These are phyloP conservation scores for Avena eriantha DNA, from an alignment of 176 grass and related monocot genomes.

Conservation along the genomic window DNA sequence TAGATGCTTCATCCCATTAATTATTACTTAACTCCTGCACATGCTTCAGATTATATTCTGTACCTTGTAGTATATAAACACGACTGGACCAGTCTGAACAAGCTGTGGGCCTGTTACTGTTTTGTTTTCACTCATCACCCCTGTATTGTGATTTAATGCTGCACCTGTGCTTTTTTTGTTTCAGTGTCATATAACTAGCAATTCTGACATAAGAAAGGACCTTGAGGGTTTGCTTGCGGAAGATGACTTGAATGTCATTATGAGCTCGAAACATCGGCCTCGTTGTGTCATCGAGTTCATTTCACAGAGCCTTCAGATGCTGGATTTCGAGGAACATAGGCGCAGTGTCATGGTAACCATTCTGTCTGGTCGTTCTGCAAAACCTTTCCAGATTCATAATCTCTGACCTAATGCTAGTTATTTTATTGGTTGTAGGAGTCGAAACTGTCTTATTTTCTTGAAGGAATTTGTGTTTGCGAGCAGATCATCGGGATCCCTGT, in stretches of 20 bases:
- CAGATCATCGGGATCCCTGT: conserved; percentile 86
- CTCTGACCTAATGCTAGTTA: conserved; percentile 34
- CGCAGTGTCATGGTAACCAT: conserved; percentile 63
- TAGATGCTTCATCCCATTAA: not conserved
- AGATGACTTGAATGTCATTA: conserved; percentile 70
- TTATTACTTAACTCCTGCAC: not conserved
- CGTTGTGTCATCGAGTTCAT: conserved; percentile 93
- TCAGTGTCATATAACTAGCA: conserved; percentile 84
- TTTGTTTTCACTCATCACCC: not conserved
- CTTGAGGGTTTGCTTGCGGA: conserved; percentile 72
- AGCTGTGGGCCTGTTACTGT: not conserved
- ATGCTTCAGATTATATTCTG: not conserved
- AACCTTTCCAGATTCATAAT: not conserved
- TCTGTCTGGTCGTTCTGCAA: not conserved
- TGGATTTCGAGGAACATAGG: conserved; percentile 76
- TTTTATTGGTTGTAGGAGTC: conserved; percentile 64
- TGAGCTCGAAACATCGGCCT: conserved; percentile 75
- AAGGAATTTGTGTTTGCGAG: conserved; percentile 86
- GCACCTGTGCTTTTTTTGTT: conserved; percentile 36
- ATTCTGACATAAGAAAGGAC: conserved; percentile 71
- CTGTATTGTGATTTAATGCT: not conserved
- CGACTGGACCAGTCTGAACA: not conserved
- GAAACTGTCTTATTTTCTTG: conserved; percentile 83
- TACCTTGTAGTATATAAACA: not conserved
- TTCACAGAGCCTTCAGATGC: conserved; percentile 66